These are phyloP conservation scores for Plasmodium sp. DNA, from an alignment of 169 alveolate species.

Conservation along the genomic window DNA sequence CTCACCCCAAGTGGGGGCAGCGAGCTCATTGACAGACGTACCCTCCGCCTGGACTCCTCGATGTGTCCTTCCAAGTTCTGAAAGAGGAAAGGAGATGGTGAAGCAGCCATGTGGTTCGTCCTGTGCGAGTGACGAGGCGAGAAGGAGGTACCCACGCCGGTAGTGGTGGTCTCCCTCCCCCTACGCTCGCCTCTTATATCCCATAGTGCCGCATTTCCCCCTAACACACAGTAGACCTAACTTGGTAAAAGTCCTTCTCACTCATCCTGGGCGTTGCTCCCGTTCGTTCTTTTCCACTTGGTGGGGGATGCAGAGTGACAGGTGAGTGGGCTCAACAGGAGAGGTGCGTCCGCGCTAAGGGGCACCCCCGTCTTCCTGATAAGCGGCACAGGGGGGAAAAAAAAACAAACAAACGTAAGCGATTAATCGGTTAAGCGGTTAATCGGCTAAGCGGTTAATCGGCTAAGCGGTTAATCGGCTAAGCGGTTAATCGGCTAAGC, in stretches of 20 bases:
- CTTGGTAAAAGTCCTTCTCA: constrained; percentile 50
- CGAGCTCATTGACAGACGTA: background rate
- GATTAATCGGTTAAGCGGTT: too few relatives aligned
- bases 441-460: too few relatives aligned
- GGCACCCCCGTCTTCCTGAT: too few relatives aligned
- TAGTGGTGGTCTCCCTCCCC: background rate
- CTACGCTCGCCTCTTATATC: background rate
- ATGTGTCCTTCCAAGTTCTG: constrained; percentile 43
- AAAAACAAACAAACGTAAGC: background rate
- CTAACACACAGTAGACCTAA: background rate
- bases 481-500: too few relatives aligned
- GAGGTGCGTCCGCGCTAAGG: background rate
- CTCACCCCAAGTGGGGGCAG: background rate
- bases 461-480: too few relatives aligned
- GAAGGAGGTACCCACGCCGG: background rate
- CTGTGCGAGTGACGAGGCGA: background rate
- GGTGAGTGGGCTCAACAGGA: background rate
- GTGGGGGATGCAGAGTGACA: background rate
- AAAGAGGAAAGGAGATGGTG: background rate
- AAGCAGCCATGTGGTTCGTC: background rate
- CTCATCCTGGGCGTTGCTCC: constrained; percentile 3
- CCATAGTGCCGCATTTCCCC: background rate
- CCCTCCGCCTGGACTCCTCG: constrained; percentile 30
- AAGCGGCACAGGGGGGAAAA: background rate
- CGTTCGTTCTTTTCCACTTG: background rate